Percentiles rank a stretch among this genome's conserved stretches.
These are phyloP conservation scores for Alnus rubra DNA, from an alignment of 306 rosid species.

Conservation along the genomic window DNA sequence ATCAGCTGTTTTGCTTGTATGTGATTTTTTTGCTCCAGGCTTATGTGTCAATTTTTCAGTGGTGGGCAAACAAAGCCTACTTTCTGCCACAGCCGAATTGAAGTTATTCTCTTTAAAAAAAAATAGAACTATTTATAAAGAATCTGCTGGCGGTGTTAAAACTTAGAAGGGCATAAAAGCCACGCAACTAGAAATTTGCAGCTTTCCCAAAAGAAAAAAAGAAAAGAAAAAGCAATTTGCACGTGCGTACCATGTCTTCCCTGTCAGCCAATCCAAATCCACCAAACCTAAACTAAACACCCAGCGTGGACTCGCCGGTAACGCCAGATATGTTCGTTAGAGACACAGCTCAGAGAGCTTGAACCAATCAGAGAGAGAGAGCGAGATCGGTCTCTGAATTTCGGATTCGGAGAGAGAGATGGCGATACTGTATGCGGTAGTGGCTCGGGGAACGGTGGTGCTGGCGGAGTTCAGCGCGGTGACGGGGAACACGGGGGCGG, in stretches of 20 bases:
- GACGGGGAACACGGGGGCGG: slow-evolving; percentile 88
- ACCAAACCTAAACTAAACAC: neutral
- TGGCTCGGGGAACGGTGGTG: slow-evolving; percentile 89
- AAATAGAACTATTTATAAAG: too few species aligned
- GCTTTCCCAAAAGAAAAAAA: too few species aligned
- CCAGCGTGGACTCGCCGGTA: slow-evolving; percentile 40
- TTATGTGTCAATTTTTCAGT: too few species aligned
- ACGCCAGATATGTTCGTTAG: neutral
- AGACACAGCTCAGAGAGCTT: neutral
- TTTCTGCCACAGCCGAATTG: too few species aligned
- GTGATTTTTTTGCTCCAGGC: too few species aligned
- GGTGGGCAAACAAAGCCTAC: too few species aligned
- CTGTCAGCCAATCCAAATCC: neutral
- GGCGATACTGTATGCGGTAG: slow-evolving; percentile 96
- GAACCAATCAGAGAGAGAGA: slow-evolving; percentile 25
- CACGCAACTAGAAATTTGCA: too few species aligned
- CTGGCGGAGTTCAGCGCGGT: slow-evolving; percentile 96
- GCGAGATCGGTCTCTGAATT: slow-evolving; percentile 6
- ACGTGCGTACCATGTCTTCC: neutral
- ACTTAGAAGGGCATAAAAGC: too few species aligned
- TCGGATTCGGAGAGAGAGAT: slow-evolving; percentile 30
- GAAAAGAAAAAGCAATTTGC: neutral
- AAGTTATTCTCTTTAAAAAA: too few species aligned
- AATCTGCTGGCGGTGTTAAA: too few species aligned
- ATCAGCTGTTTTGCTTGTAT: too few species aligned